phyloP scores from a whole-genome alignment of 208 protist species.

The Leishmania aethiopica region DNA sequence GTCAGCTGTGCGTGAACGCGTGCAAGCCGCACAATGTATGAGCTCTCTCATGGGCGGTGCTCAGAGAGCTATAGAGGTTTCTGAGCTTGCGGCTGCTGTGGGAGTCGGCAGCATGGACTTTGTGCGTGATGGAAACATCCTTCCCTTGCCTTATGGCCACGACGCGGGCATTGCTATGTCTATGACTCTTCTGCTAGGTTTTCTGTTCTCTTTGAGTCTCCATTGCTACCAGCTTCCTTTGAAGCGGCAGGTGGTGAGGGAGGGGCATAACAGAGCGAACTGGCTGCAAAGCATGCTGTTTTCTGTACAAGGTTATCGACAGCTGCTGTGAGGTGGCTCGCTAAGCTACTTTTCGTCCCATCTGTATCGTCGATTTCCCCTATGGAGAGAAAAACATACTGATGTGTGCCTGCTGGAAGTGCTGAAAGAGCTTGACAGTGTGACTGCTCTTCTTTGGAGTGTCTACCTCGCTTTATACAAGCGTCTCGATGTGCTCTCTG shows the following conservation, averaged over 20 bases:
- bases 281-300: not conserved
- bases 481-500: too few species aligned
- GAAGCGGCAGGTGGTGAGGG: not conserved
- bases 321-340: too few species aligned
- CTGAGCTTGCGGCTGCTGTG: conserved; percentile 31
- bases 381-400: not conserved
- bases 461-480: not conserved
- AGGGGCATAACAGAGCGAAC: not conserved
- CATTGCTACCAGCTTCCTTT: not conserved
- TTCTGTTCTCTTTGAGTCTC: not conserved
- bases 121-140: conserved; percentile 10
- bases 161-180: not conserved
- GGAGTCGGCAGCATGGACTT: conserved; percentile 25
- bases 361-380: not conserved
- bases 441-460: not conserved
- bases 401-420: not conserved
- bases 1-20: conserved; percentile 14
- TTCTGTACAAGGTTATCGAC: not conserved
- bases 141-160: conserved; percentile 15
- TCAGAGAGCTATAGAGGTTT: conserved; percentile 34
- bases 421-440: not conserved
- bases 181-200: conserved; percentile 14
- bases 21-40: conserved; percentile 28
- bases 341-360: not conserved
- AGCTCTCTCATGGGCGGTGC: conserved; percentile 48